phyloP scores from a whole-genome alignment of 2,329 filamentous ascomycete species.

The Trichoderma atrobrunneum region DNA sequence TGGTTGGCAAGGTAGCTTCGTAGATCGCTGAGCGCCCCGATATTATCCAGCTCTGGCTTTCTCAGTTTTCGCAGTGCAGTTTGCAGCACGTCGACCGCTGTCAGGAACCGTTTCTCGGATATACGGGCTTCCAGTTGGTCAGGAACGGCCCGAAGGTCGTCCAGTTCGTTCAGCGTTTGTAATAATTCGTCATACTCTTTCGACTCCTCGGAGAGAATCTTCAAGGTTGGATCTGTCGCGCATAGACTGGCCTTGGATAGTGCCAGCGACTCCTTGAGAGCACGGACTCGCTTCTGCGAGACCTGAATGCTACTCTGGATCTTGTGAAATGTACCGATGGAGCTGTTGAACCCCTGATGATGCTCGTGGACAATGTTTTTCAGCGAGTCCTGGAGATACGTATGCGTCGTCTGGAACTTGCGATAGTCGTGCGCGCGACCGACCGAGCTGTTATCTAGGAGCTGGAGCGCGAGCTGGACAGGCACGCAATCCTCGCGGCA shows the following conservation, averaged over 20 bases:
- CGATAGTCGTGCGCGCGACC: slow-evolving; percentile 85
- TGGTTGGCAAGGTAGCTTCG: slow-evolving; percentile 89
- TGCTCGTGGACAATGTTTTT: slow-evolving; percentile 98
- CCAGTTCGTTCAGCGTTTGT: slow-evolving; percentile 76
- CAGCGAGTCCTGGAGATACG: slow-evolving; percentile 85
- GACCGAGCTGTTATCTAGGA: slow-evolving; percentile 91
- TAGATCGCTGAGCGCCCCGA: slow-evolving; percentile 83
- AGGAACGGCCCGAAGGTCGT: slow-evolving; percentile 83
- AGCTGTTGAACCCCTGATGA: slow-evolving; percentile 98
- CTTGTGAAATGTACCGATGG: slow-evolving; percentile 97
- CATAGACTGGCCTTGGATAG: slow-evolving; percentile 78
- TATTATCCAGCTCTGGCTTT: slow-evolving; percentile 84
- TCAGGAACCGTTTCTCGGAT: slow-evolving; percentile 92
- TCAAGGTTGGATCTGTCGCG: slow-evolving; percentile 83
- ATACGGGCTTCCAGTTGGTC: slow-evolving; percentile 92
- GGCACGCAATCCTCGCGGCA: slow-evolving; percentile 84
- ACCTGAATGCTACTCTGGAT: slow-evolving; percentile 90
- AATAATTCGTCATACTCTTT: slow-evolving; percentile 89
- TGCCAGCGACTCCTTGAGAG: slow-evolving; percentile 77
- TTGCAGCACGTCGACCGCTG: slow-evolving; percentile 88
- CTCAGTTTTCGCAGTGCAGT: slow-evolving; percentile 79
- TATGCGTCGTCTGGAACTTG: slow-evolving; percentile 79
- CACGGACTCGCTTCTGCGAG: slow-evolving; percentile 81
- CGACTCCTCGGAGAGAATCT: slow-evolving; percentile 81
- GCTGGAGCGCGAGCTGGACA: slow-evolving; percentile 88